phyloP scores from a whole-genome alignment of 1,284 basidiomycete species.

The Neolentinus lepideus region DNA sequence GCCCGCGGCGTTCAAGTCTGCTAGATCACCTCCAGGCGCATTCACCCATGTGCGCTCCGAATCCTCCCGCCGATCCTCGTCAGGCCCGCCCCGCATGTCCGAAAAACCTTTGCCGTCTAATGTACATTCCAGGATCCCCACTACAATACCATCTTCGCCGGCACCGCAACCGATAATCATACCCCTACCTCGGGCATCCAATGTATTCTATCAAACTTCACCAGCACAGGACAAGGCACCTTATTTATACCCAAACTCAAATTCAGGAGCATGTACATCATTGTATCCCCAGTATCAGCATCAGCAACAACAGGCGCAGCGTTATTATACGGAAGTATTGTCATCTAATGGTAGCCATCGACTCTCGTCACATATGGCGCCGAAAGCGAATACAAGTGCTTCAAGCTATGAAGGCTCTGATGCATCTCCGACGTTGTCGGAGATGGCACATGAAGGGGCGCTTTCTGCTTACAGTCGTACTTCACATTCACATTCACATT shows the following conservation, averaged over 20 bases:
- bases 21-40: slow-evolving; percentile 11
- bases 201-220: slow-evolving; percentile 1
- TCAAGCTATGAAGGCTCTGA: neutral
- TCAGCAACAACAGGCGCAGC: neutral
- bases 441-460: neutral
- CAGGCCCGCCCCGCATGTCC: slow-evolving; percentile 25
- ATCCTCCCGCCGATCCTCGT: slow-evolving; percentile 27
- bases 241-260: slow-evolving; percentile 2
- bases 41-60: slow-evolving; percentile 21
- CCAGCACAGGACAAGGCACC: neutral
- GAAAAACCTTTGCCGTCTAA: neutral
- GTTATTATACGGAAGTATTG: neutral
- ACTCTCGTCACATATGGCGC: neutral
- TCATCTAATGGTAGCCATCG: neutral
- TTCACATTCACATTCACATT: slow-evolving; percentile 20
- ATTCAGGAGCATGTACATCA: slow-evolving; percentile 2
- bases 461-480: slow-evolving; percentile 8
- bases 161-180: neutral
- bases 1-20: neutral
- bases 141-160: slow-evolving; percentile 5
- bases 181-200: neutral
- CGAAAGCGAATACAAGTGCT: neutral
- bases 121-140: neutral
- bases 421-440: neutral
- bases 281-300: neutral